Evolutionary conservation across 768 basidiomycete species (phyloP).

Genomic region (Trametes cubensis): DNA sequence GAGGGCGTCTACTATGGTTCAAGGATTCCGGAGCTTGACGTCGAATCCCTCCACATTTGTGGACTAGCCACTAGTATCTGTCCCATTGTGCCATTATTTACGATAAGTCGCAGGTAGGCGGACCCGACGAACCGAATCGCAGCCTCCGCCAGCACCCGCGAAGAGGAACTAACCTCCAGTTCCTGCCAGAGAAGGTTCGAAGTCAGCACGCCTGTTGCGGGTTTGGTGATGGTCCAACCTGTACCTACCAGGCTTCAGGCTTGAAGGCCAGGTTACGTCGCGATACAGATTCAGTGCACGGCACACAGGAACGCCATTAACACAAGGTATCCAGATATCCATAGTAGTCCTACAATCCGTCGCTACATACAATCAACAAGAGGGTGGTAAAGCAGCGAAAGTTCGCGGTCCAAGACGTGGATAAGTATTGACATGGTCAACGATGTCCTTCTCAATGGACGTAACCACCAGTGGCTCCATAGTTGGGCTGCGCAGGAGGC

Average conservation of each 20-base stretch:
- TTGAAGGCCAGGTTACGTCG: too few species aligned
- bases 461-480: slow-evolving; percentile 35
- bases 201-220: too few species aligned
- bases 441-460: slow-evolving; percentile 19
- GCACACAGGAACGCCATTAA: background rate
- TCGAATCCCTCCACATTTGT: background rate
- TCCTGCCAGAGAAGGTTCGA: too few species aligned
- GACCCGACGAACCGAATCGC: too few species aligned
- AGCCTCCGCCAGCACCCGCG: too few species aligned
- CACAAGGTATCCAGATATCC: background rate
- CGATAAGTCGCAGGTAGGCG: too few species aligned
- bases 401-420: background rate
- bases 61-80: background rate
- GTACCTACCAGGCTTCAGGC: too few species aligned
- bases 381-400: background rate
- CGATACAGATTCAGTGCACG: too few species aligned
- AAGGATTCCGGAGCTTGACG: too few species aligned
- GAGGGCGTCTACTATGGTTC: background rate
- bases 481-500: slow-evolving; percentile 28
- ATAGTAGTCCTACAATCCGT: slow-evolving; percentile 6
- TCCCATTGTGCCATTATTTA: background rate
- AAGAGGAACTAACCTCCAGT: too few species aligned
- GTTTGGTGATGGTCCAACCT: too few species aligned
- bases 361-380: background rate
- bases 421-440: background rate